Percentiles rank a stretch among this genome's conserved stretches.
Conservation (phyloP, 495 filamentous ascomycete genomes). For the Penicillium daleae region DNA sequence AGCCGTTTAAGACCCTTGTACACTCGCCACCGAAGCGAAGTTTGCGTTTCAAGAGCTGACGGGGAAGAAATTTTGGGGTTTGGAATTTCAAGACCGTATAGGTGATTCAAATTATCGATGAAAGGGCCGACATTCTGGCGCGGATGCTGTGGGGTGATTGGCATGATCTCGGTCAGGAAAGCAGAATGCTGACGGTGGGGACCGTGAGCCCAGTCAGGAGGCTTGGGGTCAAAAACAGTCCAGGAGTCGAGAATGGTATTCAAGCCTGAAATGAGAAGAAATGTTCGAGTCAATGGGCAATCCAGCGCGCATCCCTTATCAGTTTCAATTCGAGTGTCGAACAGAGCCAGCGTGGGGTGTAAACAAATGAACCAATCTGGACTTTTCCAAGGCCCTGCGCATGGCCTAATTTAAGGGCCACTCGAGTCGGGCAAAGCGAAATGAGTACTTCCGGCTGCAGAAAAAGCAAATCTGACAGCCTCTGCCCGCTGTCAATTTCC, state of each 20-base stretch:
- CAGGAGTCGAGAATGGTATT: neutral
- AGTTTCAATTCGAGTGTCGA: neutral
- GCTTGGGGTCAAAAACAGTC: neutral
- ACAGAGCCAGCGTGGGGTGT: neutral
- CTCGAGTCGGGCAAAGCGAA: neutral
- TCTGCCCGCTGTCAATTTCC: neutral
- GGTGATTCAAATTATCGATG: slow-evolving; percentile 30
- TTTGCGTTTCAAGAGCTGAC: neutral
- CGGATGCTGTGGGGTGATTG: slow-evolving; percentile 26
- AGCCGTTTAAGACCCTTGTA: slow-evolving; percentile 24
- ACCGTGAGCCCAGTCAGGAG: neutral
- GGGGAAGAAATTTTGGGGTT: slow-evolving; percentile 30
- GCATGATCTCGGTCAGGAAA: slow-evolving; percentile 5
- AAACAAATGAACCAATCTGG: neutral
- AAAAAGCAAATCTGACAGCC: neutral
- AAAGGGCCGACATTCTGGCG: slow-evolving; percentile 19
- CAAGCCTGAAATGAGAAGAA: neutral
- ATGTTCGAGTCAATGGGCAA: neutral
- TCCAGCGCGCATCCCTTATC: neutral
- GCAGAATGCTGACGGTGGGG: neutral
- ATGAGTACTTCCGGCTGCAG: neutral
- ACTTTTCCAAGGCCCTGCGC: neutral
- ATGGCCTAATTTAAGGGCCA: neutral
- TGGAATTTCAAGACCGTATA: slow-evolving; percentile 31
- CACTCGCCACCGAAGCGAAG: slow-evolving; percentile 14